Evolutionary conservation across 1,284 basidiomycete genomes (phyloP), one percentile per base, ranked within the genome.

Genomic region (Trichosporon faecale): DNA sequence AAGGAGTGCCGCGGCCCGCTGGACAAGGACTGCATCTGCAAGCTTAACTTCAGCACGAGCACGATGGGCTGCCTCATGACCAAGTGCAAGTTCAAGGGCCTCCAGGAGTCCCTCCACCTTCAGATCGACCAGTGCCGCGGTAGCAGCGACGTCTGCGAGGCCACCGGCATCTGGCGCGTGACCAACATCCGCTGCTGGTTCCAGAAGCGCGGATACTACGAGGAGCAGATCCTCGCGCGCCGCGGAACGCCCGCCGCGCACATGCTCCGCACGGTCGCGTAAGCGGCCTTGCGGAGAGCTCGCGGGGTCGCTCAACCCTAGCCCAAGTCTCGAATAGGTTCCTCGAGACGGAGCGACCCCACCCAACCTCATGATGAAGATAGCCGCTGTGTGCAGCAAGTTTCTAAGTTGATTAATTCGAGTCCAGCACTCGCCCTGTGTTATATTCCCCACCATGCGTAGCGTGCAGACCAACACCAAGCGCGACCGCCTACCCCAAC

Each of bases 1-100:
- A 23, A 21, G n/a, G 14, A 65, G 27, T 68, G 68, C 21, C n/a
- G 18, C 2, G 68, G 68, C 21, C 68, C 68, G 35, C 68, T 68
- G 31, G 68, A 68, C 64, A 65, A 60, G 35, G 27, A 65, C 27
- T 68, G 68, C 40, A 65, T 68, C 68, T 68, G 68, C 55, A 55
- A 33, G 25, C 18, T 65, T 27, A 21, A 27, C 18, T 68, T 68
- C 52, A 21, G n/a, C 6, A 27, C 44, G 21, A 12, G 18, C 21
- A 49, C 27, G 1, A 40, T 23, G 1, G 21, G 16, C 5, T 68
- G 64, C 16, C 64, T 68, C 33, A 57, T 68, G 29, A 40, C 1
- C 23, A 40, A 57, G 63, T 68, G 68, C 37, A 29, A 44, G 16
- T 31, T 63, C 27, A 16, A 25, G 7, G 68, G 57, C 14, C 27